Evolutionary conservation across 192 early-diverging fungal genomes (phyloP).

Genomic region (Coemansia sp.): DNA sequence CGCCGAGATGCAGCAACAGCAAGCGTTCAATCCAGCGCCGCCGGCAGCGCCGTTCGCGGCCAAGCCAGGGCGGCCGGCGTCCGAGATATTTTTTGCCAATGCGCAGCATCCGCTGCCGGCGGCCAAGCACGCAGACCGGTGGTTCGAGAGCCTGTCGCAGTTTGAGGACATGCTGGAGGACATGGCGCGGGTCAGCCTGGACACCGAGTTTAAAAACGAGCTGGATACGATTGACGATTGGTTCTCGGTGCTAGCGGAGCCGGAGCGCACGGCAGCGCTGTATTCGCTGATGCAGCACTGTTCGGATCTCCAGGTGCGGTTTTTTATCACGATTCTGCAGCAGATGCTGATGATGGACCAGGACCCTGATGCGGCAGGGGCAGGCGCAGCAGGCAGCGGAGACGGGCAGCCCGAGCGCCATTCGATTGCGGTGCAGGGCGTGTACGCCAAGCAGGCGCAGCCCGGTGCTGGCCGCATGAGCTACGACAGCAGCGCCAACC

Average conservation of each 20-base stretch:
- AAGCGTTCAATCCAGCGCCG: conserved; percentile 26
- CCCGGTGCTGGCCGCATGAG: conserved; percentile 24
- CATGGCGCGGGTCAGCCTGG: conserved; percentile 77
- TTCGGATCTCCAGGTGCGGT: conserved; percentile 88
- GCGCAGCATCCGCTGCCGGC: conserved; percentile 47
- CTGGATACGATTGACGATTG: conserved; percentile 91
- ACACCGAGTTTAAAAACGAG: conserved; percentile 86
- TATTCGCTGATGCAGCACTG: conserved; percentile 90
- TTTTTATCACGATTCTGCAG: conserved; percentile 91
- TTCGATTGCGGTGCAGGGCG: conserved; percentile 37
- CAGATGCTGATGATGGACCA: conserved; percentile 88
- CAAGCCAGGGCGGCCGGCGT: conserved; percentile 35
- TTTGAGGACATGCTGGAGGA: conserved; percentile 91
- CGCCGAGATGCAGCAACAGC: conserved; percentile 12
- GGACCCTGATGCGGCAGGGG: conserved; percentile 55
- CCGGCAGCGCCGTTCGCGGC: conserved; percentile 35
- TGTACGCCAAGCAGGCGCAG: conserved; percentile 27
- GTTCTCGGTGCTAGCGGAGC: conserved; percentile 86
- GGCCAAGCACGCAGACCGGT: conserved; percentile 66
- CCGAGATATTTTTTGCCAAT: conserved; percentile 51
- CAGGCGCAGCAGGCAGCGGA: background rate
- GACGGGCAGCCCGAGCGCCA: conserved; percentile 34
- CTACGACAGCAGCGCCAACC: conserved; percentile 21
- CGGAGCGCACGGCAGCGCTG: conserved; percentile 89
- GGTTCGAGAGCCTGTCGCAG: conserved; percentile 89